phyloP scores from a whole-genome alignment of 73 alveolate species.

The Paraurostyla sp. region DNA sequence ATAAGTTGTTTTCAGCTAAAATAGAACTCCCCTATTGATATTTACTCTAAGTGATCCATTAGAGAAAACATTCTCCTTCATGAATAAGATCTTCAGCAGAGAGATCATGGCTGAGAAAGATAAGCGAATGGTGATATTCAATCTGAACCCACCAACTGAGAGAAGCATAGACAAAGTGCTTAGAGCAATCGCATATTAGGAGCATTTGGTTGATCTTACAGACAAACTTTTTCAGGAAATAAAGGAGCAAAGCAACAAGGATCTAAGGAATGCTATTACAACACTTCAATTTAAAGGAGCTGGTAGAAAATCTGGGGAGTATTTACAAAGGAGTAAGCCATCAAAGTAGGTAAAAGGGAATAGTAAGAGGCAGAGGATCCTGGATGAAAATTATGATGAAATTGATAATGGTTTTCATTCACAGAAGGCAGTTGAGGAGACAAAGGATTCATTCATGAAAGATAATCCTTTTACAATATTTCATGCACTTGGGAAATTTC shows the following conservation, averaged over 20 bases:
- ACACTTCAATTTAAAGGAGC: slow-evolving; percentile 61
- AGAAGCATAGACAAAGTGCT: slow-evolving; percentile 30
- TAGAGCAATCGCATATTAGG: background rate
- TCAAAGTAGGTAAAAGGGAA: background rate
- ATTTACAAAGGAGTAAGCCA: background rate
- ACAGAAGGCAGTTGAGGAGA: background rate
- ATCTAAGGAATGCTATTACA: slow-evolving; percentile 61
- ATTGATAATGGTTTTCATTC: background rate
- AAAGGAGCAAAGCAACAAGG: slow-evolving; percentile 1
- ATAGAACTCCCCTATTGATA: slow-evolving; percentile 6
- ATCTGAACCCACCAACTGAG: slow-evolving; percentile 69
- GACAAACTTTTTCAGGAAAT: slow-evolving; percentile 2
- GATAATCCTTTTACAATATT: slow-evolving; percentile 58
- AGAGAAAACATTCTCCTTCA: slow-evolving; percentile 41
- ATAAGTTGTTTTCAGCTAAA: background rate
- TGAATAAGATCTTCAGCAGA: slow-evolving; percentile 29
- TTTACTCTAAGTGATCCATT: slow-evolving; percentile 57
- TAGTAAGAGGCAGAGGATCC: background rate
- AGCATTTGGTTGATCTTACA: background rate
- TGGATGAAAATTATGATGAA: background rate
- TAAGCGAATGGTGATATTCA: background rate
- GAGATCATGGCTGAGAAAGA: background rate
- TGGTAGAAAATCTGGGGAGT: background rate
- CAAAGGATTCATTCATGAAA: background rate
- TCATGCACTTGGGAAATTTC: slow-evolving; percentile 73